Evolutionary conservation across 2,329 filamentous ascomycete genomes (phyloP), one percentile per base, ranked within the genome.

Genomic region (Fusarium falciforme): DNA sequence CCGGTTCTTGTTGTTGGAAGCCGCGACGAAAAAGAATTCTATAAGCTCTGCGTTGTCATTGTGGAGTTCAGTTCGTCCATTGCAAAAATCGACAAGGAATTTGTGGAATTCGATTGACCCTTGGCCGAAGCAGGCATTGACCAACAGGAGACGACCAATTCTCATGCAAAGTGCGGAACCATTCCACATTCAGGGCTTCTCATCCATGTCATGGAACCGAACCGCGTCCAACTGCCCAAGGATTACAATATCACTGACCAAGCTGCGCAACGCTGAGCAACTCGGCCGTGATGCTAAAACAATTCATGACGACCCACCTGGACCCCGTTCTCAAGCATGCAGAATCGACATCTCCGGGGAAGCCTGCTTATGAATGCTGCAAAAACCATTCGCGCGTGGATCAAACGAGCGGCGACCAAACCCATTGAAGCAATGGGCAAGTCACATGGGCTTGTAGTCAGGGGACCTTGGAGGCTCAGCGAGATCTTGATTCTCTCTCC

Each of bases 311-410:
- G 12, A 52, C 67, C 67, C 64, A 72, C 54, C 33, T 40, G 10
- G 33, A 33, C 52, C 42, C 55, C 61, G 27, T 35, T 70, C 31
- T 20, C 27, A 36, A 10, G 49, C 25, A 69, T 52, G 52, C 36
- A 64, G 63, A 67, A 72, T 59, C 36, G 44, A 63, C 63, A 74
- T 70, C 60, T 60, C 65, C 54, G 61, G 66, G 29, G 42, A 20
- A 35, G 47, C 55, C 35, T 55, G 73, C 61, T 78, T 67, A 76
- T 68, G 69, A 78, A 78, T 77, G 33, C 61, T 44, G 14, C 10
- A 47, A 10, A n/a, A 35, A 61, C 66, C 64, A 69, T 77, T 78
- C 55, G 72, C 33, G 25, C 35, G 16, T 42, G 12, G 16, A 42
- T 6, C 0, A 47, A 47, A 2, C 40, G 17, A 47, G 42, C 42